Percentiles rank a stretch among this genome's conserved stretches.
These are phyloP conservation scores for Leavenworthia alabamica DNA, from an alignment of 345 rosid genomes.

Conservation along the genomic window DNA sequence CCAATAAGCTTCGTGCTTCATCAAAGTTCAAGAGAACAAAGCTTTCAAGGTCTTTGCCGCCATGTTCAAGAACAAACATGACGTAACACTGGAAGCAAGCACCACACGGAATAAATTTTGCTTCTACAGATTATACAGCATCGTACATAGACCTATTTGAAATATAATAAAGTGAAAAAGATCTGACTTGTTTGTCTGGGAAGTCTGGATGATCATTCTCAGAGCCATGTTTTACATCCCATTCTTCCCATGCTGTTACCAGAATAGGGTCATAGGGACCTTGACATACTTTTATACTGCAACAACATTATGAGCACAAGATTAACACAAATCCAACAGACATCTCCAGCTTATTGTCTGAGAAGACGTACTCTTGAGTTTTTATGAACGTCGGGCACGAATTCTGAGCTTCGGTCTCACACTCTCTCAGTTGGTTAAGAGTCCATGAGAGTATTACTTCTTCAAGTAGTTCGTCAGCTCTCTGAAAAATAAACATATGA, in stretches of 20 bases:
- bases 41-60: constrained; percentile 93
- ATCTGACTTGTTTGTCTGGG: constrained; percentile 65
- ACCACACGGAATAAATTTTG: constrained; percentile 6
- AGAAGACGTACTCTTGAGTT: constrained; percentile 67
- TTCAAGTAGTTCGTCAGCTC: constrained; percentile 89
- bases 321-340: constrained; percentile 3
- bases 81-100: constrained; percentile 59
- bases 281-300: constrained; percentile 79
- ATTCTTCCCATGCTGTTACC: constrained; percentile 83
- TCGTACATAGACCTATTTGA: background rate
- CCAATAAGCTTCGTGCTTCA: constrained; percentile 76
- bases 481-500: constrained; percentile 43
- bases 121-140: constrained; percentile 1
- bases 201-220: constrained; percentile 93
- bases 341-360: constrained; percentile 10
- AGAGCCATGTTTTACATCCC: constrained; percentile 77
- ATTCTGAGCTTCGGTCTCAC: constrained; percentile 36
- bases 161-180: constrained; percentile 7
- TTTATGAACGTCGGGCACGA: constrained; percentile 60
- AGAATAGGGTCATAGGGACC: constrained; percentile 68
- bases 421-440: constrained; percentile 56
- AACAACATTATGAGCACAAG: constrained; percentile 1
- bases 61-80: constrained; percentile 86
- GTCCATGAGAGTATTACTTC: constrained; percentile 81
- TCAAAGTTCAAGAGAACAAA: constrained; percentile 71